phyloP scores from a whole-genome alignment of 306 rosid species.

The Cucurbita maxima region DNA sequence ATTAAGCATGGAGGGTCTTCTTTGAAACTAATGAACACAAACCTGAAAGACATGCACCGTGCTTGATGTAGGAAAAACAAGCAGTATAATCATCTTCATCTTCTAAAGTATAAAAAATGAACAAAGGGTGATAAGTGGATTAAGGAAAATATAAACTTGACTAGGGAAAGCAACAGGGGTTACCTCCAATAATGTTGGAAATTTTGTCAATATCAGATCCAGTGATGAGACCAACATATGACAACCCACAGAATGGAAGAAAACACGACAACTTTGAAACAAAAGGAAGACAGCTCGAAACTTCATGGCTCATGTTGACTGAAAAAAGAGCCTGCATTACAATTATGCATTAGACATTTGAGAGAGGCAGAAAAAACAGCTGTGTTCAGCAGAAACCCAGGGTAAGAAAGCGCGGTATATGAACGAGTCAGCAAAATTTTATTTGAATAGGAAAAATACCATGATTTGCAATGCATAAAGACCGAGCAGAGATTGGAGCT shows the following conservation, averaged over 20 bases:
- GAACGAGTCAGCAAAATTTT: background rate
- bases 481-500: constrained; percentile 59
- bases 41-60: constrained; percentile 79
- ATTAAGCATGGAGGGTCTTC: background rate
- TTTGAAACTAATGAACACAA: constrained; percentile 13
- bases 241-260: constrained; percentile 58
- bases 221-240: constrained; percentile 52
- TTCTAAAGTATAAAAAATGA: constrained; percentile 17
- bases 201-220: constrained; percentile 39
- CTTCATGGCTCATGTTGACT: constrained; percentile 27
- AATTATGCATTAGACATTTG: constrained; percentile 8
- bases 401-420: background rate
- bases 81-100: constrained; percentile 38
- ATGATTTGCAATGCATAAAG: constrained; percentile 57
- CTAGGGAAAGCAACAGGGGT: background rate
- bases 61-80: constrained; percentile 52
- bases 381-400: background rate
- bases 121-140: background rate
- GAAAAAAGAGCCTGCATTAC: constrained; percentile 61
- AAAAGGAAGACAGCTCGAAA: constrained; percentile 25
- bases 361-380: too few relatives aligned
- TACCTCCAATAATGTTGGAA: constrained; percentile 46
- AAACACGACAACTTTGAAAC: constrained; percentile 39
- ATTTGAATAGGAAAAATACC: constrained; percentile 18
- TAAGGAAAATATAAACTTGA: background rate